Base-by-base conservation (phyloP, 805 yeast genomes). In the Yamadazyma sp. region DNA sequence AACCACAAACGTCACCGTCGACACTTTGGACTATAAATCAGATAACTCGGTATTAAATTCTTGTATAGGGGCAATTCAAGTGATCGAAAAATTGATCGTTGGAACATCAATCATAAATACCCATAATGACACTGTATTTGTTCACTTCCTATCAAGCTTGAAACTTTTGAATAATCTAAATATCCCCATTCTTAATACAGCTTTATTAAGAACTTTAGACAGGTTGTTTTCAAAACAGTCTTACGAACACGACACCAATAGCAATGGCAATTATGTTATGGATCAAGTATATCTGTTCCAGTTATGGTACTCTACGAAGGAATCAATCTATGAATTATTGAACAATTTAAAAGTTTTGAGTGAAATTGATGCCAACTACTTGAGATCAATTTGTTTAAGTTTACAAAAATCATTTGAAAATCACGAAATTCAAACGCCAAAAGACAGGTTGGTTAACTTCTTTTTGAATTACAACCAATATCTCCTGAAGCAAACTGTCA, bases 251-350 rank as follows among this genome's bases (percentile, higher is more conserved):
- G 40, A 39, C 9, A 35, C 44, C 5, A 38, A 45, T 7, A 42
- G 49, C 27, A 37, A 41, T 18, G 23, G 29, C 1, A 35, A 38
- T 20, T 29, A 33, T 17, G 26, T 34, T 4, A 38, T 33, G 36
- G 42, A 36, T 12, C 41, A 33, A 15, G 27, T 70, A 5, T 55
- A 69, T 10, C 69, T 69, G 8, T 64, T 65, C 41, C 62, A 56
- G 15, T 38, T 53, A 4, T 73, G 77, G 77, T 65, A 61, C 33
- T 49, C 69, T 0, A 44, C 60, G 11, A 49, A 58, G 0, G 40
- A 44, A 12, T 69, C 78, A 4, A 62, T 76, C 2, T 65, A 66
- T 28, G 68, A 57, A 27, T 53, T 70, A 1, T 45, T 68, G n/a
- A 45, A 46, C 10, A 34, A 41, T 8, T 25, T 62, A 7, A 45